Evolutionary conservation across 2,329 filamentous ascomycete genomes (phyloP).

Genomic region (Decorospora gaudefroyi): DNA sequence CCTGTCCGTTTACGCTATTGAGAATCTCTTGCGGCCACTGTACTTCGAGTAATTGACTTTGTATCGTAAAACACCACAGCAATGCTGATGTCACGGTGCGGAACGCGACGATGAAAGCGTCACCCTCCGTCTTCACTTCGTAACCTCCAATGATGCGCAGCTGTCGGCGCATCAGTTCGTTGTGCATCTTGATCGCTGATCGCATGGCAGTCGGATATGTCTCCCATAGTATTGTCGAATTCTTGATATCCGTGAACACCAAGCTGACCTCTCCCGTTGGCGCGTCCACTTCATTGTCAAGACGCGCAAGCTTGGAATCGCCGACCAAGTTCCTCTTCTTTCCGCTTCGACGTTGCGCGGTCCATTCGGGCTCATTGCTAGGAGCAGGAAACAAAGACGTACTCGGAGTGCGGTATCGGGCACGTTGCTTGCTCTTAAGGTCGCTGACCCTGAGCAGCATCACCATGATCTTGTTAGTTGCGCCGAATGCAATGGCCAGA

Average conservation of each 20-base stretch:
- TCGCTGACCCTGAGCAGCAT: constrained; percentile 97
- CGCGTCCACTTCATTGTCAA: constrained; percentile 88
- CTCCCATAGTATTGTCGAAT: constrained; percentile 95
- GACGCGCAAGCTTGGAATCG: constrained; percentile 82
- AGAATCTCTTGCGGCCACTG: constrained; percentile 93
- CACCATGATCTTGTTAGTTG: constrained; percentile 95
- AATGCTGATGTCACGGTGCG: constrained; percentile 92
- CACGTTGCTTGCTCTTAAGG: constrained; percentile 81
- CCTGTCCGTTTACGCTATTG: constrained; percentile 81
- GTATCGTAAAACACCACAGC: constrained; percentile 95
- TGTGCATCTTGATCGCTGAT: constrained; percentile 95
- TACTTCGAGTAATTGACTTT: constrained; percentile 83
- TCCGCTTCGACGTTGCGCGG: constrained; percentile 62
- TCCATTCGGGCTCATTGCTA: constrained; percentile 71
- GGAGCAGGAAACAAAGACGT: constrained; percentile 78
- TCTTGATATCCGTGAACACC: constrained; percentile 99
- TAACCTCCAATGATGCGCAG: constrained; percentile 93
- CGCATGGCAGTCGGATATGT: constrained; percentile 94
- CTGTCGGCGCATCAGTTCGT: constrained; percentile 93
- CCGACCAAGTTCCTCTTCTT: constrained; percentile 66
- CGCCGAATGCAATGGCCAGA: constrained; percentile 92
- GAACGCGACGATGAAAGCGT: constrained; percentile 99
- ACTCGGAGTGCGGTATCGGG: constrained; percentile 75
- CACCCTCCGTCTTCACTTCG: constrained; percentile 99
- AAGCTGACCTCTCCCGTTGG: constrained; percentile 89